phyloP scores from a whole-genome alignment of 768 basidiomycete species.

The Leucocoprinus sp. region DNA sequence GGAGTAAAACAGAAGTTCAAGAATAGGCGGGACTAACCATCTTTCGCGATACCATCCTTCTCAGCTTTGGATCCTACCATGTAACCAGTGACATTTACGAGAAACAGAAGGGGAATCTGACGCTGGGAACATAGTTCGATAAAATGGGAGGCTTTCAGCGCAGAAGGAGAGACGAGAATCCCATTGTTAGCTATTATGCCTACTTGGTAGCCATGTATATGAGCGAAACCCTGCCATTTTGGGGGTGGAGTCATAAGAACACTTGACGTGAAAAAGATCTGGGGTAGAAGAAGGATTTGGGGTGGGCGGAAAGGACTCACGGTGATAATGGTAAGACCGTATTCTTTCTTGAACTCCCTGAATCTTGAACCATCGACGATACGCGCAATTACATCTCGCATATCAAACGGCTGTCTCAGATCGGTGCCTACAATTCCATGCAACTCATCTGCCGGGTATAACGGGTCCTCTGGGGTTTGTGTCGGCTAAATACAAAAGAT shows the following conservation, averaged over 20 bases:
- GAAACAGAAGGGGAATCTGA: conserved; percentile 81
- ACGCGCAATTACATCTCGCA: conserved; percentile 89
- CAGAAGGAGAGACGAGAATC: conserved; percentile 89
- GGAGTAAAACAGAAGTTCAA: neutral
- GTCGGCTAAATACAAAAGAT: conserved; percentile 36
- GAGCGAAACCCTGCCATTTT: conserved; percentile 64
- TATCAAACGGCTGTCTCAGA: conserved; percentile 81
- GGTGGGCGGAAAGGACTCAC: conserved; percentile 33
- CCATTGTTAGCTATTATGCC: conserved; percentile 94
- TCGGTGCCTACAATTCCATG: conserved; percentile 92
- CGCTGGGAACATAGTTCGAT: conserved; percentile 92
- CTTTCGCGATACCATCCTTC: conserved; percentile 89
- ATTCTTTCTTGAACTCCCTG: conserved; percentile 94
- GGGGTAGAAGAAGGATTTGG: neutral
- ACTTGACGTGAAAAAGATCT: neutral
- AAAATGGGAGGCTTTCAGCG: conserved; percentile 91
- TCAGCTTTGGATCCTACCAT: conserved; percentile 98
- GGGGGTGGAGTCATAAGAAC: neutral
- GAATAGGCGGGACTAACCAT: conserved; percentile 36
- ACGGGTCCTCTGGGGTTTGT: conserved; percentile 55
- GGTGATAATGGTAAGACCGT: conserved; percentile 84
- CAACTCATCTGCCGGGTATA: conserved; percentile 75
- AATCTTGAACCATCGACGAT: conserved; percentile 88
- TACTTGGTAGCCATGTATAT: conserved; percentile 82
- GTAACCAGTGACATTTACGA: conserved; percentile 95